These are phyloP conservation scores for Fusarium sp. DNA, from an alignment of 2,329 filamentous ascomycete genomes.

Conservation along the genomic window DNA sequence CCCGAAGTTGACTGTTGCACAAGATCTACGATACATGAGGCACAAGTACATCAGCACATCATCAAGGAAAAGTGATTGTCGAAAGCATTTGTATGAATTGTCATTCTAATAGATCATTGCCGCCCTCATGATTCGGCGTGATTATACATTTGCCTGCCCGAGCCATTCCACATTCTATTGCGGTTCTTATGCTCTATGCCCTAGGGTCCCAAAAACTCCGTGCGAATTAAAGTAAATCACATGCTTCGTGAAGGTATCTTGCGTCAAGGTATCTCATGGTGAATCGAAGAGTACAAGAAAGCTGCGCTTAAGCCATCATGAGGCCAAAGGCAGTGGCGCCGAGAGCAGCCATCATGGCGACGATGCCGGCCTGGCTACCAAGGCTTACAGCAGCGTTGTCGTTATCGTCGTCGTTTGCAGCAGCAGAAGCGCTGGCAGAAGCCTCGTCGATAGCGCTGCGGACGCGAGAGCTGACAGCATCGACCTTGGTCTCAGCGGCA, in stretches of 20 bases:
- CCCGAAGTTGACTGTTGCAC: not conserved
- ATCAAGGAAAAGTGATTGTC: not conserved
- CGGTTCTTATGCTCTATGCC: constrained; percentile 22
- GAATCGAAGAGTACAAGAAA: not conserved
- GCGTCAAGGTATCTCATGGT: constrained; percentile 23
- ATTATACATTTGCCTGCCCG: constrained; percentile 12
- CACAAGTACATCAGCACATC: not conserved
- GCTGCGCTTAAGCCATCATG: constrained; percentile 40
- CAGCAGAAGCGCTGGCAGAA: constrained; percentile 20
- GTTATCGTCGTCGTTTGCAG: constrained; percentile 17
- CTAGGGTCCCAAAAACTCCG: constrained; percentile 33
- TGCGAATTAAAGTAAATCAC: constrained; percentile 14
- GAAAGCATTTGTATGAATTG: constrained; percentile 1
- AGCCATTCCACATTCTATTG: constrained; percentile 20
- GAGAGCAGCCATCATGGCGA: constrained; percentile 42
- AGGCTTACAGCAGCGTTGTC: constrained; percentile 38
- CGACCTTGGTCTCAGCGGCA: constrained; percentile 31
- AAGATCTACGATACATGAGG: not conserved
- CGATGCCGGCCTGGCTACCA: constrained; percentile 29
- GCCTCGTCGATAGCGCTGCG: constrained; percentile 31
- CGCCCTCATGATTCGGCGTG: constrained; percentile 21
- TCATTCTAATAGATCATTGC: constrained; percentile 6
- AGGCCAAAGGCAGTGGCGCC: constrained; percentile 47
- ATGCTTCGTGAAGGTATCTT: constrained; percentile 5
- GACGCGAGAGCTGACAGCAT: constrained; percentile 20